A percentile compares a stretch with the other conserved stretches of the same genome.
Evolutionary conservation across 2,329 filamentous ascomycete species (phyloP).

Genomic region (Sphaerulina vaccinii): DNA sequence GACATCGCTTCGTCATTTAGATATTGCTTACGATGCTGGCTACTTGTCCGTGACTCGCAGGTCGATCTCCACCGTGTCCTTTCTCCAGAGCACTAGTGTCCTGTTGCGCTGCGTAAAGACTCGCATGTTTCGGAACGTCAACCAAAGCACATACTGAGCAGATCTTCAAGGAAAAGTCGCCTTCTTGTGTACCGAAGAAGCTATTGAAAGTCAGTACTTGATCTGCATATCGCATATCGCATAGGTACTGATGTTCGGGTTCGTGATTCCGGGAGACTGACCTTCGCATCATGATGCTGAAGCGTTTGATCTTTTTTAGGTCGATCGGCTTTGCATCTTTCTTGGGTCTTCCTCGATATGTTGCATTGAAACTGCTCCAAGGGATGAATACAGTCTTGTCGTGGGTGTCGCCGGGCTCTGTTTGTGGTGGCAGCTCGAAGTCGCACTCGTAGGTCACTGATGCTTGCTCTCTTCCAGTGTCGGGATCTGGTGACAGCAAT

Average conservation of each 20-base stretch:
- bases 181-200: slow-evolving; percentile 73
- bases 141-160: slow-evolving; percentile 53
- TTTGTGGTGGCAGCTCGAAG: slow-evolving; percentile 49
- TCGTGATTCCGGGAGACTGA: too few relatives aligned
- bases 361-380: slow-evolving; percentile 67
- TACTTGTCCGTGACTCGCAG: too few relatives aligned
- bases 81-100: too few relatives aligned
- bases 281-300: slow-evolving; percentile 82
- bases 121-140: slow-evolving; percentile 21
- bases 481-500: slow-evolving; percentile 54
- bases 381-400: slow-evolving; percentile 53
- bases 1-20: too few relatives aligned
- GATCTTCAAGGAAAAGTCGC: slow-evolving; percentile 62
- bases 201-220: slow-evolving; percentile 42
- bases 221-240: slow-evolving; percentile 1
- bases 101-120: not conserved
- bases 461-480: slow-evolving; percentile 69
- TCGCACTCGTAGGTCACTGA: slow-evolving; percentile 73
- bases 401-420: slow-evolving; percentile 25
- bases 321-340: slow-evolving; percentile 61
- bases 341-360: slow-evolving; percentile 68
- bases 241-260: not conserved
- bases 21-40: too few relatives aligned
- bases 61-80: too few relatives aligned
- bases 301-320: slow-evolving; percentile 59